phyloP scores from a whole-genome alignment of 495 filamentous ascomycete genomes.

The Alectoria sarmentosa region DNA sequence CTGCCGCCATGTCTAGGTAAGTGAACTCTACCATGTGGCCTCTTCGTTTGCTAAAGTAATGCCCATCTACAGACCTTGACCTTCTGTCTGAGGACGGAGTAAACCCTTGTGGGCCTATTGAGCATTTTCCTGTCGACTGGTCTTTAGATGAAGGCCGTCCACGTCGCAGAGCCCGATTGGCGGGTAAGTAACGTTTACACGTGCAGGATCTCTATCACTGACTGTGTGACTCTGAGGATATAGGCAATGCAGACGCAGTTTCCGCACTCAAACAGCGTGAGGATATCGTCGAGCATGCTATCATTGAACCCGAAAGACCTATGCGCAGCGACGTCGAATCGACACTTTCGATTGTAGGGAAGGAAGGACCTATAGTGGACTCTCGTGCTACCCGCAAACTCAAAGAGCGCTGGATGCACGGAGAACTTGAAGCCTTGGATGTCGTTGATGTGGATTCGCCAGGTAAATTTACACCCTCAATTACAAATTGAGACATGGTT shows the following conservation, averaged over 20 bases:
- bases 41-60: not conserved
- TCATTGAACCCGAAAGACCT: not conserved
- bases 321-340: not conserved
- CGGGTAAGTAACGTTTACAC: not conserved
- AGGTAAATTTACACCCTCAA: too few species aligned
- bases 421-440: too few species aligned
- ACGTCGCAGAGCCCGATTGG: not conserved
- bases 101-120: not conserved
- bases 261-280: not conserved
- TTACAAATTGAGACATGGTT: too few species aligned
- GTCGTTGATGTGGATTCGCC: too few species aligned
- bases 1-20: not conserved
- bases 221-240: not conserved
- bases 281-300: not conserved
- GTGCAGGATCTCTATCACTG: not conserved
- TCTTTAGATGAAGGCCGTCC: not conserved
- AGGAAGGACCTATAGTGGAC: not conserved
- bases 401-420: constrained; percentile 2
- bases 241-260: not conserved
- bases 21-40: not conserved
- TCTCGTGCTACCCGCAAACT: not conserved
- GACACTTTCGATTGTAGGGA: not conserved
- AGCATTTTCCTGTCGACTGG: not conserved
- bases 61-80: not conserved
- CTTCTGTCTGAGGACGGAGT: not conserved